Evolutionary conservation across 2,329 filamentous ascomycete genomes (phyloP).

Genomic region (Neonectria faginata): DNA sequence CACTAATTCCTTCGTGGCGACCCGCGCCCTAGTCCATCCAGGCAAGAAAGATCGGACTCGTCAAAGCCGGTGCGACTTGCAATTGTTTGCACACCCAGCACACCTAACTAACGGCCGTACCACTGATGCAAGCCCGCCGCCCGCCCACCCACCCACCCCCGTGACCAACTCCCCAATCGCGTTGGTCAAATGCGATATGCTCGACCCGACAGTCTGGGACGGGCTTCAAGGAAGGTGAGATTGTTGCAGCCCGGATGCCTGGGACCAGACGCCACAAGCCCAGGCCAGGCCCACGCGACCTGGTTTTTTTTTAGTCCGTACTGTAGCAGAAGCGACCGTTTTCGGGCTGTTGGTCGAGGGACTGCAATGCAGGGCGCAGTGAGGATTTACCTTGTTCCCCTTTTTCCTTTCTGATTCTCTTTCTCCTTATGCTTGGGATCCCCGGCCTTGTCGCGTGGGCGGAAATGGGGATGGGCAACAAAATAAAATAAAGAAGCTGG

Average conservation of each 20-base stretch:
- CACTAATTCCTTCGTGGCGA: neutral
- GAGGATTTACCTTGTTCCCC: neutral
- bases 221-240: constrained; percentile 39
- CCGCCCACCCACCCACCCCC: constrained; percentile 14
- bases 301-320: neutral
- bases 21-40: neutral
- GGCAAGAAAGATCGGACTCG: neutral
- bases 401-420: neutral
- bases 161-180: constrained; percentile 36
- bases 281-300: constrained; percentile 19
- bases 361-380: neutral
- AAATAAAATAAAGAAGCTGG: neutral
- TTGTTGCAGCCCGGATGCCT: constrained; percentile 39
- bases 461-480: neutral
- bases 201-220: constrained; percentile 43
- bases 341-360: neutral
- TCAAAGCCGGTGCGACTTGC: neutral
- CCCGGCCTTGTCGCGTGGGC: neutral
- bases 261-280: constrained; percentile 39
- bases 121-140: constrained; percentile 8
- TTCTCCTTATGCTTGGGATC: neutral
- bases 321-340: too few species aligned
- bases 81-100: neutral
- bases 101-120: constrained; percentile 1
- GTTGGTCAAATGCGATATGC: constrained; percentile 26